Conservation (phyloP, 306 rosid genomes). For the Calophaca sinica region DNA sequence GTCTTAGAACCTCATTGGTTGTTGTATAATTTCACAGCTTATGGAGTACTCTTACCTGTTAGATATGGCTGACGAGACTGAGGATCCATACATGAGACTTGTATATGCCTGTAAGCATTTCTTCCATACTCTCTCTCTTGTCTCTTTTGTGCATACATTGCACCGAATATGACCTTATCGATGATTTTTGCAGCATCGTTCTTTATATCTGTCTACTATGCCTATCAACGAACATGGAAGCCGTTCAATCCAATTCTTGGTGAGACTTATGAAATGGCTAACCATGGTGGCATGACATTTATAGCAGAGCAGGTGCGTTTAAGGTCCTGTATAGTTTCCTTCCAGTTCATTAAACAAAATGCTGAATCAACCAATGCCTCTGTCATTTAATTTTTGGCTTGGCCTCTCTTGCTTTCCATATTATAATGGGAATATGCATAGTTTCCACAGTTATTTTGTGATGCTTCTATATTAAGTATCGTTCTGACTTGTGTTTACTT, state of each 20-base stretch:
- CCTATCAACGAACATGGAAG: conserved; percentile 94
- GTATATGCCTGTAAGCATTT: conserved; percentile 81
- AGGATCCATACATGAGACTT: conserved; percentile 89
- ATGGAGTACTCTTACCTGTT: conserved; percentile 93
- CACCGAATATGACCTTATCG: conserved; percentile 29
- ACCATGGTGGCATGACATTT: conserved; percentile 80
- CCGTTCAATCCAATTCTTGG: conserved; percentile 99
- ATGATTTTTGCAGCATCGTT: conserved; percentile 79
- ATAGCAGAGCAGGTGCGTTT: conserved; percentile 85
- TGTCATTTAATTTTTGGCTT: background rate
- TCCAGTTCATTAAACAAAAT: conserved; percentile 32
- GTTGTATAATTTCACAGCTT: conserved; percentile 59
- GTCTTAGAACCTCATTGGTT: conserved; percentile 28
- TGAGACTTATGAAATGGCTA: conserved; percentile 93
- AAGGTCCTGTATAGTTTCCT: conserved; percentile 10
- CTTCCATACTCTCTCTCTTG: background rate
- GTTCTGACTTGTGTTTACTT: conserved; percentile 41
- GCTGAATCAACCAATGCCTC: background rate
- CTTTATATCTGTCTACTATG: conserved; percentile 91
- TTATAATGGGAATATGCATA: conserved; percentile 21
- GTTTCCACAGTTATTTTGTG: conserved; percentile 24
- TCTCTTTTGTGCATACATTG: conserved; percentile 26
- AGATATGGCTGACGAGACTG: conserved; percentile 87
- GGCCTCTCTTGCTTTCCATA: background rate
- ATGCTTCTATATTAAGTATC: background rate